Evolutionary conservation across 495 filamentous ascomycete species (phyloP).

Genomic region (Aspergillus hancockii): DNA sequence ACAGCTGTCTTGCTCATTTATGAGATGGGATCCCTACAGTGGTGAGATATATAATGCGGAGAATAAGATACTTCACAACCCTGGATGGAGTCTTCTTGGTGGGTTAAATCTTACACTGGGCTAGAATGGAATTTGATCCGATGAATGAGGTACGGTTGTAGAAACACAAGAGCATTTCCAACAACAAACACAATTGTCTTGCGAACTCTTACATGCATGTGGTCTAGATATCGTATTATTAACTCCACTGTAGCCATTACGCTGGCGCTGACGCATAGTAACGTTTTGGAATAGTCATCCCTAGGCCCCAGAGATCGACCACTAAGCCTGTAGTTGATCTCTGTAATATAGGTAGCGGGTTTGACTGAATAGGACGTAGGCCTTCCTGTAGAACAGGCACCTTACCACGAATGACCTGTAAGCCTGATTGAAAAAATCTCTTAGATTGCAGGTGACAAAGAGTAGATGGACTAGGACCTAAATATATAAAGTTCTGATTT

Average conservation of each 20-base stretch:
- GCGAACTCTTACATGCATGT: background rate
- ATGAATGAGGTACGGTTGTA: background rate
- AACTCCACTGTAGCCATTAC: too few relatives aligned
- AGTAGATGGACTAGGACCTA: background rate
- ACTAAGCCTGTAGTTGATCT: background rate
- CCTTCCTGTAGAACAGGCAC: background rate
- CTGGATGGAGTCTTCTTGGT: too few relatives aligned
- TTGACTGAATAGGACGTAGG: background rate
- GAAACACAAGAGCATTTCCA: background rate
- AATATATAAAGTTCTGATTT: background rate
- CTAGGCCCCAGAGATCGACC: background rate
- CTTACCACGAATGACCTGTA: background rate
- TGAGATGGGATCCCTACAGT: too few relatives aligned
- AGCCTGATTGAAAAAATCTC: too few relatives aligned
- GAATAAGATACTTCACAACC: too few relatives aligned
- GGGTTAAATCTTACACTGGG: too few relatives aligned
- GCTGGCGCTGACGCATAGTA: background rate
- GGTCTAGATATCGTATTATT: too few relatives aligned
- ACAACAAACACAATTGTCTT: background rate
- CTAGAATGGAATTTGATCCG: background rate
- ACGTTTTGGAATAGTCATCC: background rate
- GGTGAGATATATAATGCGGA: too few relatives aligned
- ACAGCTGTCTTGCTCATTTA: too few relatives aligned
- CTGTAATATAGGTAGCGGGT: background rate
- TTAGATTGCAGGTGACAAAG: background rate